Base-by-base conservation (phyloP, 2,329 filamentous ascomycete species). In the Fusarium coicis region DNA sequence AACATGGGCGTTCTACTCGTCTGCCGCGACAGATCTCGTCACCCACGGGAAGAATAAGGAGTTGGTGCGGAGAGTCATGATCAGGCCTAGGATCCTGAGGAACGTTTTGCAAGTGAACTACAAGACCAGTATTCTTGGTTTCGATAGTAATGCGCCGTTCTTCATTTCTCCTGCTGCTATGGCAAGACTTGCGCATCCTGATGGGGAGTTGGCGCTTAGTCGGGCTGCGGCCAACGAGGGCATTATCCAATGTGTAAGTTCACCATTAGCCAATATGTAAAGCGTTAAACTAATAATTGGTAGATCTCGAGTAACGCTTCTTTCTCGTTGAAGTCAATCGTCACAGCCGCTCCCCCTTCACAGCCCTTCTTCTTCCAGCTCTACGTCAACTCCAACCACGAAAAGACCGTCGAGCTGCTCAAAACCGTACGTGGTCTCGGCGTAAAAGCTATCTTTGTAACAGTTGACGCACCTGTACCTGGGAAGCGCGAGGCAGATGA, bases 1-100 rank as follows among this genome's bases (percentile, higher is more conserved):
- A 74, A 88, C 90, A 16, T 92, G 89, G 89, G 91, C 91, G 0
- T 93, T 92, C 74, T 88, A 91, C 77, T 91, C 89, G 18, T 91
- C 89, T 5, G 91, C 90, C 0, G 88, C 91, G 10, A 92, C 90
- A 6, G 91, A 87, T 74, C 81, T 84, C 19, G 85, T 86, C 76
- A 89, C 91, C 37, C 88, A 90, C 56, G 71, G 70, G 52, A 84
- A 86, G 49, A 93, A 93, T 77, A 85, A 83, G 34, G 83, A 85
- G 1, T 81, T 85, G 66, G 90, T 90, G 73, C 81, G 85, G 39
- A 81, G 85, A 28, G 89, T 92, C 72, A 85, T 85, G 79, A 85
- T 93, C 12, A 87, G 91, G 1, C 90, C 90, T 1, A 84, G 89
- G 21, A 84, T 90, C 36, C 80, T 92, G 61, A 83, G 84, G 39